phyloP scores from a whole-genome alignment of 2,329 filamentous ascomycete species.

The Trichoderma atrobrunneum region DNA sequence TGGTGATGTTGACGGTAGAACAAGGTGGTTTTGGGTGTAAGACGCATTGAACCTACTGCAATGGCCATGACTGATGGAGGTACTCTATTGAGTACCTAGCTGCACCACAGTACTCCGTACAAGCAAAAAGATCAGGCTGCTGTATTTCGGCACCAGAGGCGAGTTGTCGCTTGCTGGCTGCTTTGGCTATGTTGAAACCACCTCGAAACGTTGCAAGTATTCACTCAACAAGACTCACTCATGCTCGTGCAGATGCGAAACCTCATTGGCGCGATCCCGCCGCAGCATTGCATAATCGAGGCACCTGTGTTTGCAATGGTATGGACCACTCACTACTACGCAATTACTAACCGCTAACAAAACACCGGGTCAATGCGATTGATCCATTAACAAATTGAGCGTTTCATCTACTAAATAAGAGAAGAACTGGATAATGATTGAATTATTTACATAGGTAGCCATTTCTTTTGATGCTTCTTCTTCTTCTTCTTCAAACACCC shows the following conservation, averaged over 20 bases:
- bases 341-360: not conserved
- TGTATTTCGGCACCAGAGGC: not conserved
- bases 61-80: not conserved
- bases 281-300: constrained; percentile 12
- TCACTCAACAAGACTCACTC: not conserved
- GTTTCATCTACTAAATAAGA: not conserved
- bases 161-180: not conserved
- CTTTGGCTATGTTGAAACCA: not conserved
- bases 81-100: too few species aligned
- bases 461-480: not conserved
- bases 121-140: not conserved
- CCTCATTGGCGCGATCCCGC: constrained; percentile 7
- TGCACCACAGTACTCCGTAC: too few species aligned
- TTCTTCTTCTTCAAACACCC: not conserved
- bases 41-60: not conserved
- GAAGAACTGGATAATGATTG: not conserved
- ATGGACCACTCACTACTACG: not conserved
- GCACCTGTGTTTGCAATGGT: not conserved
- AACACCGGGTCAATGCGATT: too few species aligned
- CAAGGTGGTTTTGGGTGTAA: not conserved
- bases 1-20: not conserved
- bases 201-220: not conserved
- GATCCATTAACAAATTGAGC: not conserved
- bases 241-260: not conserved
- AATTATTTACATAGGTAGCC: not conserved